Base-by-base conservation (phyloP, 768 basidiomycete species). In the Suillus occidentalis region DNA sequence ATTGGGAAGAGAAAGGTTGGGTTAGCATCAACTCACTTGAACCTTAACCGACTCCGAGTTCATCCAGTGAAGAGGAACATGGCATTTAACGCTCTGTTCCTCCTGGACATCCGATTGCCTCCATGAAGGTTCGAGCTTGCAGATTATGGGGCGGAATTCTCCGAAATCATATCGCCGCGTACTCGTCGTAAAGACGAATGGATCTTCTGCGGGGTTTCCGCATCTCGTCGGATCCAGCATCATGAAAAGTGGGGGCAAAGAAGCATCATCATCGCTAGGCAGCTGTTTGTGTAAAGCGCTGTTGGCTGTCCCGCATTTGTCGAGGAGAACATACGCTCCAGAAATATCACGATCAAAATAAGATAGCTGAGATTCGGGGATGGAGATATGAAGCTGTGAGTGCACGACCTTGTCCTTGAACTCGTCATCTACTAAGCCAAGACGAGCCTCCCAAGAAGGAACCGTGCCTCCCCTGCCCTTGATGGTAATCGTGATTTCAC, bases 241-340 rank as follows among this genome's bases (percentile, higher is more conserved):
- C 81, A 93, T 81, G 79, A 86, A 80, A 13, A 97, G 72, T 0
- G 89, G 85, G 0, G 90, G 88, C 36, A 87, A 76, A 8, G 76
- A 72, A 3, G 62, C 68, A n/a, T 87, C 86, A n/a, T 79, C 81
- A 0, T 74, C 62, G 12, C 75, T 75, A 18, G 74, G 59, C 28
- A 81, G 72, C 67, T 85, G 89, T 76, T 86, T 88, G 77, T 97
- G 94, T 56, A 98, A 80, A 25, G 91, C 90, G 31, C 85, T 83
- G 72, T 91, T 94, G 9, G 96, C 94, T 2, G 93, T 94, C 8
- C 95, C 95, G 64, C 96, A 98, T 72, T 89, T 90, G 67, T 92
- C 89, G 61, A 95, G 80, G 57, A 95, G 87, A 31, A 79, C 76
- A 72, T 97, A 98, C 2, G 78, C 80, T 6, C 96, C 96, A 7